A percentile compares a stretch with the other conserved stretches of the same genome.
Evolutionary conservation across 495 filamentous ascomycete genomes (phyloP).

Genomic region (Baudoinia panamericana): DNA sequence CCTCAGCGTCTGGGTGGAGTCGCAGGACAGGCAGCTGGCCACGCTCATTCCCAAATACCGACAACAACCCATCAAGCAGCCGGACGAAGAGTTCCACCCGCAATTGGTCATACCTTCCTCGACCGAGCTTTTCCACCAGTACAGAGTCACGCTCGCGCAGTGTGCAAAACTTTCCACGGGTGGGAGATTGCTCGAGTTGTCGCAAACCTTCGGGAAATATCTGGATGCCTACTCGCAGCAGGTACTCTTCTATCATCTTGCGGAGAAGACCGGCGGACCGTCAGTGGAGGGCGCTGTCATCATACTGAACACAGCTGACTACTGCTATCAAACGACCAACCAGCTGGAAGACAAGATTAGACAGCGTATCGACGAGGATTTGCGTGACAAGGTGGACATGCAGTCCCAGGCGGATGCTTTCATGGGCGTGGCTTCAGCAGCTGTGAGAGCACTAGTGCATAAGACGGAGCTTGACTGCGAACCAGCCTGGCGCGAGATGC

Average conservation of each 20-base stretch:
- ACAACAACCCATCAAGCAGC: slow-evolving; percentile 61
- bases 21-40: slow-evolving; percentile 81
- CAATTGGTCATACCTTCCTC: slow-evolving; percentile 86
- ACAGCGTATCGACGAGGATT: slow-evolving; percentile 64
- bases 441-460: slow-evolving; percentile 69
- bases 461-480: slow-evolving; percentile 73
- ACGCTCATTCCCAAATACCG: slow-evolving; percentile 81
- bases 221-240: slow-evolving; percentile 92
- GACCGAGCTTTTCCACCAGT: slow-evolving; percentile 94
- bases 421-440: slow-evolving; percentile 84
- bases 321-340: slow-evolving; percentile 84
- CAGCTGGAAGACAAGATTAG: slow-evolving; percentile 94
- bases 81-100: slow-evolving; percentile 83
- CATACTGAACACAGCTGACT: slow-evolving; percentile 92
- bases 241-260: slow-evolving; percentile 71
- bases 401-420: slow-evolving; percentile 89
- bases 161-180: slow-evolving; percentile 93
- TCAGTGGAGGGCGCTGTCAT: slow-evolving; percentile 65
- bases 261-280: slow-evolving; percentile 40
- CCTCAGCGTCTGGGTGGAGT: slow-evolving; percentile 91
- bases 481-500: slow-evolving; percentile 90
- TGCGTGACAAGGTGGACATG: slow-evolving; percentile 65
- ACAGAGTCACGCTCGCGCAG: slow-evolving; percentile 78
- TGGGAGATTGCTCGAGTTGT: slow-evolving; percentile 69
- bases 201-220: slow-evolving; percentile 78